Evolutionary conservation across 2,329 filamentous ascomycete genomes (phyloP), one percentile per base, ranked within the genome.

Genomic region (Huntiella bhutanensis): DNA sequence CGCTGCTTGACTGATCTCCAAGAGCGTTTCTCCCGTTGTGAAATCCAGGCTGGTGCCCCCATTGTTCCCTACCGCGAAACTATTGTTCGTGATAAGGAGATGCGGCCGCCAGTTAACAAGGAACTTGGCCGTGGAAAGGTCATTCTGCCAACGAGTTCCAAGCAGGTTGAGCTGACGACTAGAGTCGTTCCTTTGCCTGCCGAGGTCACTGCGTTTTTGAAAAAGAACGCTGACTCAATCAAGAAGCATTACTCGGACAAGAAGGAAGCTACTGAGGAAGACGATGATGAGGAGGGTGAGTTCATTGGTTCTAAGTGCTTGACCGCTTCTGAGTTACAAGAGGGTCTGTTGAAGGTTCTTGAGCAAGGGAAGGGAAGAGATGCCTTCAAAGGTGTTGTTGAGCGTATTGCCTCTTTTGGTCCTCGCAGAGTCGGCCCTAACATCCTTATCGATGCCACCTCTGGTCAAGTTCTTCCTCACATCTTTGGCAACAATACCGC

Each of bases 11-110:
- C 91, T 45, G 91, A 98, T 64, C 68, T 98, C 19, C 75, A 85
- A 51, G 91, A 98, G 58, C 72, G 91, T 4, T 98, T 94, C 58
- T 88, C 91, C 4, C 80, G 77, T 52, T 96, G 92, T 58, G 88
- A 96, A 53, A 87, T 98, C 45, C 88, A 96, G 57, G 84, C 84
- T 22, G 87, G 91, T 48, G 83, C 84, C 38, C 83, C 91, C 1
- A 96, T 98, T 51, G 91, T 98, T 11, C 91, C 91, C 0, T 98
- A 94, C 61, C 73, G 87, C 48, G 91, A 98, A 63, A 91, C 85
- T 0, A 94, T 93, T 49, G 78, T 95, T 36, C 73, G 75, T 19
- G 82, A 80, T 1, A 75, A 86, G 34, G 91, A 98, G 61, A 98
- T 98, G 91, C 79, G 86, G 17, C 77, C 86, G 1, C 82, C 85